Conservation (phyloP, 179 eudicot species). For the Heliamphora pulchella region DNA sequence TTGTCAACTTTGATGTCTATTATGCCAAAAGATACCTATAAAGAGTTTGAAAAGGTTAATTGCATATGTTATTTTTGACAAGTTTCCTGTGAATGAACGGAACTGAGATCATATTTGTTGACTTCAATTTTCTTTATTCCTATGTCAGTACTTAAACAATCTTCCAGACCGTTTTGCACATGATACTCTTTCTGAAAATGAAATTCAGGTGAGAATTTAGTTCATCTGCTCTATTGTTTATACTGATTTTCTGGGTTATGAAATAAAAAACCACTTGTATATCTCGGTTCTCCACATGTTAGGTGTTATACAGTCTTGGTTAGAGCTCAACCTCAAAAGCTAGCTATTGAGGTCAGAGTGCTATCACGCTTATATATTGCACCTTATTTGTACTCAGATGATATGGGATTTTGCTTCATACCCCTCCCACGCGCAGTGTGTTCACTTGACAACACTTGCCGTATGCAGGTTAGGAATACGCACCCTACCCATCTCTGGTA, state of each 20-base stretch:
- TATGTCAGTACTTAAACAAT: conserved; percentile 51
- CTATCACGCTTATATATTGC: too few species aligned
- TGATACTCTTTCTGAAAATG: conserved; percentile 59
- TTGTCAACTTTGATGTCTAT: conserved; percentile 86
- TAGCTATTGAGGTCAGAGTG: too few species aligned
- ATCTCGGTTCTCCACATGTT: conserved; percentile 1
- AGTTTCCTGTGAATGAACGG: background rate
- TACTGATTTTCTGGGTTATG: background rate
- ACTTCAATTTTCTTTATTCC: conserved; percentile 13
- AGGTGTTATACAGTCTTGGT: too few species aligned
- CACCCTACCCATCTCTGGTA: too few species aligned
- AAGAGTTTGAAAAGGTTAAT: conserved; percentile 83
- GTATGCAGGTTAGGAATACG: too few species aligned
- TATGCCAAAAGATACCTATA: conserved; percentile 62
- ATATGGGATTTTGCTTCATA: too few species aligned
- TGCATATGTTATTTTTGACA: background rate
- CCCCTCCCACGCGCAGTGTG: too few species aligned
- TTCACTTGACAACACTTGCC: too few species aligned
- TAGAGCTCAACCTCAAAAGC: too few species aligned
- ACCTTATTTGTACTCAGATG: too few species aligned
- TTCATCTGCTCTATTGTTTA: background rate
- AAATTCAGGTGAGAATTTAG: conserved; percentile 56
- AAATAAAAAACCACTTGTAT: background rate
- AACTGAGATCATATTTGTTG: conserved; percentile 3
- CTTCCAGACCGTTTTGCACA: conserved; percentile 65